Base-by-base conservation (phyloP, 495 filamentous ascomycete species). In the Cladorrhinum samala region DNA sequence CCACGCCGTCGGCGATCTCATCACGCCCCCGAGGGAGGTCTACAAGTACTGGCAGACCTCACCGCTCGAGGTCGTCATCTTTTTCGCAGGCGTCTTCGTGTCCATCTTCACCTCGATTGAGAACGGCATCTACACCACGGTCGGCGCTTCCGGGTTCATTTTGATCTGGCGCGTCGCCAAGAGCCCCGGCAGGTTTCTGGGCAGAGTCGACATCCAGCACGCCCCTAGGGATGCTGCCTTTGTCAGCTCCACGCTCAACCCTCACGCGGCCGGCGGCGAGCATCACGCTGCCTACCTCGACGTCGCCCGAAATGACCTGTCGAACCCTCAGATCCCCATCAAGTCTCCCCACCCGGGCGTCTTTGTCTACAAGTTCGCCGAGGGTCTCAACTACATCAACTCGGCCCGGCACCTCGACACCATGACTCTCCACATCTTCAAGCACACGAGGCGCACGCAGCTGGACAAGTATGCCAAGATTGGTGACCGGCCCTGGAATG, bases 401-500 rank as follows among this genome's bases (percentile, higher is more conserved):
- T 68, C 68, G 17, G 72, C 73, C 2, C 72, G 65, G 9, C 74
- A 78, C 38, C 61, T 78, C 30, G 75, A 79, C 52, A 61, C 61
- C 24, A 52, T 80, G 36, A 72, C 72, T 3, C 61, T 70, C 23
- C 61, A 71, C 30, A 71, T 75, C 41, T 74, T 65, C 38, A 68
- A 68, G 49, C 63, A 59, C 33, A 79, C 69, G 9, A 69, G 74
- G 1, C 64, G 65, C 17, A 72, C 72, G 0, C 62, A 69, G 25
- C 51, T 64, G 0, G 53, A 65, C 43, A 68, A 64, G 44, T 66
- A 60, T 19, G 64, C 59, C 19, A 73, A 72, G 52, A 44, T 72
- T 24, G 70, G 71, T 63, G 74, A 74, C 24, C 68, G 66, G n/a
- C 77, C 72, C 0, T 97, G 92, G 92, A 96, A 96, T 63, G 83